Evolutionary conservation across 257 asterid species (phyloP).

Genomic region (Mitragyna speciosa): DNA sequence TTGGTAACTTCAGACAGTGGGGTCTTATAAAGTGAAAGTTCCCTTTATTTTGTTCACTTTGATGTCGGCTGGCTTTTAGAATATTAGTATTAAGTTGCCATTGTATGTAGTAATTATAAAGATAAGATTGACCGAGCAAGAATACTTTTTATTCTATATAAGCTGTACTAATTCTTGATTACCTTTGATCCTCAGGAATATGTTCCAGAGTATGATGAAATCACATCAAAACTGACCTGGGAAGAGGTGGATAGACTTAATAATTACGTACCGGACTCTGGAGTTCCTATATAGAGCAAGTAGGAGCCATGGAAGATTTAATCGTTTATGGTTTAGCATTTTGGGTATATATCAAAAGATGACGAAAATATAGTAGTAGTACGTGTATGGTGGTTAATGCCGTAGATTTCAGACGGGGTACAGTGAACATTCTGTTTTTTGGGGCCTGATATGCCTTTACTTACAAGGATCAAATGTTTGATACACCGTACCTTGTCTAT

Average conservation of each 20-base stretch:
- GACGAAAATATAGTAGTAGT: neutral
- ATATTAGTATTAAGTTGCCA: neutral
- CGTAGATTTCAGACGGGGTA: conserved; percentile 1
- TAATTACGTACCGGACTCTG: conserved; percentile 40
- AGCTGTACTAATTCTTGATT: neutral
- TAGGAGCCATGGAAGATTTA: neutral
- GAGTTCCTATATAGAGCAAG: conserved; percentile 33
- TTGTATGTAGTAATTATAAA: neutral
- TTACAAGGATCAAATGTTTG: neutral
- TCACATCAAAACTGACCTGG: conserved; percentile 69
- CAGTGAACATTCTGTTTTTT: neutral
- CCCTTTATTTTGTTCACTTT: conserved; percentile 9
- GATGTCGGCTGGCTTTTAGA: conserved; percentile 13
- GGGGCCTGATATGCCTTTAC: neutral
- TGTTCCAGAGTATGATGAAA: conserved; percentile 69
- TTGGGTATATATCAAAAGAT: neutral
- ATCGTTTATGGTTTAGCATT: neutral
- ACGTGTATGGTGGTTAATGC: neutral
- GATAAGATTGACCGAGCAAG: neutral
- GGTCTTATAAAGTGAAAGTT: conserved; percentile 12
- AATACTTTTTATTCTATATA: neutral
- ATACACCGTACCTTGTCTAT: neutral
- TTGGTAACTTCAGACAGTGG: conserved; percentile 8
- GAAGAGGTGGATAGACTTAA: conserved; percentile 56
- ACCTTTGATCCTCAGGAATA: conserved; percentile 46